Evolutionary conservation across 495 filamentous ascomycete species (phyloP).

Genomic region (Penicillium diatomitis): DNA sequence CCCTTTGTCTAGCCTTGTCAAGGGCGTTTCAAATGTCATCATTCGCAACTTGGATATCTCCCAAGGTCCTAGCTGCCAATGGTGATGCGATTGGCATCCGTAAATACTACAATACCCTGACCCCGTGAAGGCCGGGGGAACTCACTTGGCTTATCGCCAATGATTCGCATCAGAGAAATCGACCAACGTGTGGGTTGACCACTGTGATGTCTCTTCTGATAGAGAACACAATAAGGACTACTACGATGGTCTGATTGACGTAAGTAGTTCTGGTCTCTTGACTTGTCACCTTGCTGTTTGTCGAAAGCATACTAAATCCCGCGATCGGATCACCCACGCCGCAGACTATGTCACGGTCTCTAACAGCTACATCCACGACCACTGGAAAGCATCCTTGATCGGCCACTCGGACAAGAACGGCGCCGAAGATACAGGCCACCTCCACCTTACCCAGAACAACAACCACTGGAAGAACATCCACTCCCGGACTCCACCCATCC

Average conservation of each 20-base stretch:
- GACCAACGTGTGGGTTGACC: slow-evolving; percentile 63
- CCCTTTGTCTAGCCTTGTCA: slow-evolving; percentile 25
- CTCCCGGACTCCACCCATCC: slow-evolving; percentile 49
- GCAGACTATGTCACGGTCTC: slow-evolving; percentile 44
- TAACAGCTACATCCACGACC: slow-evolving; percentile 47
- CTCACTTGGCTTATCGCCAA: neutral
- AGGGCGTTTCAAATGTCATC: slow-evolving; percentile 48
- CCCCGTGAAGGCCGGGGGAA: too few species aligned
- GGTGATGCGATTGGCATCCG: slow-evolving; percentile 53
- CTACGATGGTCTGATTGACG: slow-evolving; percentile 59
- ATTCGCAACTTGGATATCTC: slow-evolving; percentile 52
- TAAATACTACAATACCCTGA: slow-evolving; percentile 8
- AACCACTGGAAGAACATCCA: slow-evolving; percentile 56
- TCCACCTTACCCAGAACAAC: slow-evolving; percentile 52
- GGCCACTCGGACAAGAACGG: slow-evolving; percentile 45
- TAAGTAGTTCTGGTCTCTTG: slow-evolving; percentile 16
- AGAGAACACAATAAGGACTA: slow-evolving; percentile 51
- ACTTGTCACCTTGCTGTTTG: neutral
- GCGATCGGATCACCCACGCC: slow-evolving; percentile 30
- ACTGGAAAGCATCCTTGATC: slow-evolving; percentile 56
- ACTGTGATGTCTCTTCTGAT: slow-evolving; percentile 54
- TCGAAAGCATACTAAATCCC: neutral
- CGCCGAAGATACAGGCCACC: slow-evolving; percentile 41
- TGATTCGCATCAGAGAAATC: slow-evolving; percentile 20
- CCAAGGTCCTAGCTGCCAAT: slow-evolving; percentile 47